Base-by-base conservation (phyloP, 768 basidiomycete genomes). In the Macrocybe gigantea region DNA sequence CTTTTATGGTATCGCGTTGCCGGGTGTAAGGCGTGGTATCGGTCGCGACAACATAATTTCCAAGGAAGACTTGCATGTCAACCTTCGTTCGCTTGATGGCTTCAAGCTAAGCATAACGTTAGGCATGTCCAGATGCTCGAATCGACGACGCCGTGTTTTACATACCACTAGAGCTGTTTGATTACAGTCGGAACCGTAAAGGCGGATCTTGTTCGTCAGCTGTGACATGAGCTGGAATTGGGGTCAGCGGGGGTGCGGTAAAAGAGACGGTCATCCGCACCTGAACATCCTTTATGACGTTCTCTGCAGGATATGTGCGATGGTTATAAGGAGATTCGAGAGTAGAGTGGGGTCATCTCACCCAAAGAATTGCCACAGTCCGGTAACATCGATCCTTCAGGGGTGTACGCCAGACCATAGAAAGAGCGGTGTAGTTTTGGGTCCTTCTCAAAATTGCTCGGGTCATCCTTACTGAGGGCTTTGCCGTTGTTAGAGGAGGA, bases 81-180 rank as follows among this genome's bases (percentile, higher is more conserved):
- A 91, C 87, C 62, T 94, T 87, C 38, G 93, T 95, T 53, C 80
- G 80, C 58, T 82, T 76, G 59, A 99, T 93, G 2, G 94, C 95
- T 57, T 93, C 88, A 29, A 98, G 77, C 72, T 85, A 53, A 29
- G 45, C 14, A 41, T 38, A 51, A 41, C 15, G 48, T n/a, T 31
- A 44, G 44, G n/a, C 38, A 32, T 33, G 39, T 33, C 37, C 36
- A 12, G 38, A 35, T 11, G n/a, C 36, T 14, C 32, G 11, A 35
- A 33, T 34, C 15, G n/a, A 30, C 33, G 44, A 22, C 22, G 2
- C 22, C 22, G 1, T 22, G 4, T 22, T 22, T 22, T 22, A 72
- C 79, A 30, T 59, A 84, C 81, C 45, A 90, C 84, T 35, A 88
- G 77, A 1, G 81, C 83, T 0, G 84, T 79, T 59, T 88, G 85